Conservation (phyloP, 129 eudicot genomes). For the Centella asiatica region DNA sequence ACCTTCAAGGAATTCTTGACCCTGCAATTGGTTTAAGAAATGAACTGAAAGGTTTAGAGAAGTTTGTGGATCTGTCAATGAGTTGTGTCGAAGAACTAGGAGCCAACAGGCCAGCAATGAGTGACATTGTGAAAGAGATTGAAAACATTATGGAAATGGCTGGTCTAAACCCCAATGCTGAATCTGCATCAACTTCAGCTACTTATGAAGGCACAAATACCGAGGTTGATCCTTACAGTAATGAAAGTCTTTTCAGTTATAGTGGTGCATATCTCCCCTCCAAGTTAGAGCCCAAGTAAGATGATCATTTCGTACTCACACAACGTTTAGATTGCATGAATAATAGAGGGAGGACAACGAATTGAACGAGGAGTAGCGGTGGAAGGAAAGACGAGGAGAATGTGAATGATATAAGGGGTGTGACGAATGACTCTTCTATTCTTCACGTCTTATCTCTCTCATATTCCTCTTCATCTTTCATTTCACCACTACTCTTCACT, state of each 20-base stretch:
- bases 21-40: conserved; percentile 39
- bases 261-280: conserved; percentile 3
- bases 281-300: not conserved
- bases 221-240: conserved; percentile 35
- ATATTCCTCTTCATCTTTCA: no score
- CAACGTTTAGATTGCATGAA: no score
- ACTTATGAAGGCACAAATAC: conserved; percentile 29
- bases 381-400: no score
- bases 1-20: conserved; percentile 49
- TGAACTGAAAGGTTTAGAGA: conserved; percentile 41
- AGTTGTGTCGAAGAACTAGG: conserved; percentile 65
- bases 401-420: no score
- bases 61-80: conserved; percentile 57
- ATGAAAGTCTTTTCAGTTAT: conserved; percentile 23
- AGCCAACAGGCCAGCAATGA: conserved; percentile 52
- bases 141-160: conserved; percentile 47
- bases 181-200: conserved; percentile 43
- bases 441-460: no score
- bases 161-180: conserved; percentile 55
- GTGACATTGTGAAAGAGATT: conserved; percentile 59
- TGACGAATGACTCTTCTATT: no score
- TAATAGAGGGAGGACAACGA: no score
- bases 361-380: no score
- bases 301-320: no score
- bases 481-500: no score